Evolutionary conservation across 371 early-diverging fungal genomes (phyloP), one percentile per base, ranked within the genome.

Genomic region (Nosema muscidifuracis): DNA sequence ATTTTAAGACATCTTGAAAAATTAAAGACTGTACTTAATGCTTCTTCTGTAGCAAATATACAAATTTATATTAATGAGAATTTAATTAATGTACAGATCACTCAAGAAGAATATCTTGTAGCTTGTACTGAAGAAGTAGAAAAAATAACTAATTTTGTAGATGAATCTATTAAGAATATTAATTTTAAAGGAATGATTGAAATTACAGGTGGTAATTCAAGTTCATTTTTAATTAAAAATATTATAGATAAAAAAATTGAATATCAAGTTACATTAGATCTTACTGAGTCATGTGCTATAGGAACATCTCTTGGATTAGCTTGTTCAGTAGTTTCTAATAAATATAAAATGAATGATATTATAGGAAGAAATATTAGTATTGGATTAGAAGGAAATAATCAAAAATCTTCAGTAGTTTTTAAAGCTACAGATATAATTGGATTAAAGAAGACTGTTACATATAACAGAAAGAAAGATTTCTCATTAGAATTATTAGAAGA

Each of bases 171-270:
- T 2, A 55, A 71, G 1, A 63, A 73, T 28, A 55, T 33, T 0
- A 57, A 64, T 51, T 38, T 34, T 38, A 55, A 64, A 31, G 57
- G 43, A 20, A 33, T 51, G 12, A 62, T 13, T 2, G 38, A 42
- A 42, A 51, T 77, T 12, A 68, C 76, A 16, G 81, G 81, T 15
- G 80, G 69, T 15, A 80, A 80, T 47, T 43, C 30, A 13, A 65
- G 67, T 34, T 60, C 62, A 24, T 36, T 34, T 43, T 64, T 73
- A 1, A 63, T 80, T 18, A 70, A 75, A 51, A 51, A 77, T 15
- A 74, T 80, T 44, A 16, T 77, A 22, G 56, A 33, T 0, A 55
- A 63, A n/a, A 43, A 43, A 38, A 10, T 36, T 16, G 65, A 43
- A 1, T 28, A 36, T 31, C 28, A 64, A n/a, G 15, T 42, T 2